phyloP scores from a whole-genome alignment of 768 basidiomycete species.

The Suillus plorans region DNA sequence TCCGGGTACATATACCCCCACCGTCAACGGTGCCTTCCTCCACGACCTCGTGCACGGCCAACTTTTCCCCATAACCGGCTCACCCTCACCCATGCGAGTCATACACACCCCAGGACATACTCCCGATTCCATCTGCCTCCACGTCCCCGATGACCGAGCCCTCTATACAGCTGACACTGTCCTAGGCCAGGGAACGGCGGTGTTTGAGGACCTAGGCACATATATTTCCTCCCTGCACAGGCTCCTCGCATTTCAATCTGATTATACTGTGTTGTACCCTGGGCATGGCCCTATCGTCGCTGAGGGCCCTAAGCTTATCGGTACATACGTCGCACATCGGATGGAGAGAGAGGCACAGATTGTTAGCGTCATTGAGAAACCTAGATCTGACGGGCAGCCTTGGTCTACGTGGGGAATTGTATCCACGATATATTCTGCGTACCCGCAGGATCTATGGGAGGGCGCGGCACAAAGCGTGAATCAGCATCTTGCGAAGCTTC shows the following conservation, averaged over 20 bases:
- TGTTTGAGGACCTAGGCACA: slow-evolving; percentile 78
- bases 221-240: slow-evolving; percentile 67
- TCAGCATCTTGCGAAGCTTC: slow-evolving; percentile 73
- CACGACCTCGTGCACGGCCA: slow-evolving; percentile 64
- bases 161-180: slow-evolving; percentile 92
- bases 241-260: slow-evolving; percentile 46
- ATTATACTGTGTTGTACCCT: slow-evolving; percentile 68
- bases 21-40: slow-evolving; percentile 42
- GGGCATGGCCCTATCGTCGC: slow-evolving; percentile 82
- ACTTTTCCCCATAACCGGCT: slow-evolving; percentile 37
- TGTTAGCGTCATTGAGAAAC: slow-evolving; percentile 44
- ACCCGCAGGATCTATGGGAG: slow-evolving; percentile 69
- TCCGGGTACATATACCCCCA: slow-evolving; percentile 45
- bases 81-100: slow-evolving; percentile 50
- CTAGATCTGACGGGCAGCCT: slow-evolving; percentile 27
- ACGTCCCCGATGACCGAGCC: slow-evolving; percentile 64
- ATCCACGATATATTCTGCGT: slow-evolving; percentile 63
- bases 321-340: slow-evolving; percentile 77
- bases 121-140: slow-evolving; percentile 75
- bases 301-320: slow-evolving; percentile 60
- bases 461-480: slow-evolving; percentile 69
- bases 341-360: slow-evolving; percentile 81
- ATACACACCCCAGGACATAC: slow-evolving; percentile 93
- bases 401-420: slow-evolving; percentile 73
- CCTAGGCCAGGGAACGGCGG: slow-evolving; percentile 85